Evolutionary conservation across 306 rosid genomes (phyloP), one percentile per base, ranked within the genome.

Genomic region (Rosa lucieae): DNA sequence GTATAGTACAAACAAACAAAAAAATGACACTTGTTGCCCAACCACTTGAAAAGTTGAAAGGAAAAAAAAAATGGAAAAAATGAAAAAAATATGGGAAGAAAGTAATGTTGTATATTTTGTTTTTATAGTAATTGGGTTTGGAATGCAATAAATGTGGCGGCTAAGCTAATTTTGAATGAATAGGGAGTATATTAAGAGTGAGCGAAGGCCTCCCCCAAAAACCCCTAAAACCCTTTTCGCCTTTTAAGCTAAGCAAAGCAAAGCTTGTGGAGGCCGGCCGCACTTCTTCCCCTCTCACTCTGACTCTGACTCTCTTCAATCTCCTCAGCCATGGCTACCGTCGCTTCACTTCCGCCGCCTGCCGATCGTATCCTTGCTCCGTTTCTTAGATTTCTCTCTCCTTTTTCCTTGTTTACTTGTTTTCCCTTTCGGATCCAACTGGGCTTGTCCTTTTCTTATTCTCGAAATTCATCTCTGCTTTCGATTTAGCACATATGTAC

Each of bases 341-440:
- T 88, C 68, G 68, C 69, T 67, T 63, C 79, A 15, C 72, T 68
- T 32, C 92, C 97, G 79, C 84, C 88, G 66, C 84, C 97, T 29
- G 89, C 92, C 5, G 97, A 94, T 89, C 95, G 98, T 94, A 94
- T 94, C 97, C 98, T 94, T 68, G 37, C 37, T 75, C 55, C 10
- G 17, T 37, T 13, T 32, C 35, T 32, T 32, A 32, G 3, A 7
- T 75, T 67, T 26, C 66, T 9, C 3, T 9, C 2, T 23, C 39
- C 74, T 70, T n/a, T 21, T 69, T 69, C 8, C 1, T 15, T 71
- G 9, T 49, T 10, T 72, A 15, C 56, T 5, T 10, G 17, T 37
- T 56, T 53, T 17, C 2, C 2, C 18, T 62, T 74, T 81, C 82
- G 67, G 87, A 82, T 89, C 86, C 39, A 52, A 14, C 0, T 20